These are phyloP conservation scores for Spirogloea muscicola DNA, from an alignment of 139 green algal genomes.

Conservation along the genomic window DNA sequence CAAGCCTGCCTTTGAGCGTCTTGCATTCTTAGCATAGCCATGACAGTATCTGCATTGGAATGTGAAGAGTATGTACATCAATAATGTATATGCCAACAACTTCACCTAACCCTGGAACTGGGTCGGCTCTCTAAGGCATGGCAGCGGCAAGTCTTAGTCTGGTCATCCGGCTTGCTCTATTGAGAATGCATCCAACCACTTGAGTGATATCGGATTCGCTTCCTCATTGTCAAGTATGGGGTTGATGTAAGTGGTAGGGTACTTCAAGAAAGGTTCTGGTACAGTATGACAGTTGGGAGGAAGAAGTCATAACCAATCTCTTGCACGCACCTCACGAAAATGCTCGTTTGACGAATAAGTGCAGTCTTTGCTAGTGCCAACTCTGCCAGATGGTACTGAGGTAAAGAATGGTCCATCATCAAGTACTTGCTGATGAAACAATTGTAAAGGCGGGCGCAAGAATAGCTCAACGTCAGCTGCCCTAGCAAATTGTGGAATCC, in stretches of 20 bases:
- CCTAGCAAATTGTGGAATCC: constrained; percentile 82
- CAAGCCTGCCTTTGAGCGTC: background rate
- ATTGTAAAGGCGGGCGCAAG: constrained; percentile 64
- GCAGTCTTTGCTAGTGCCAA: constrained; percentile 70
- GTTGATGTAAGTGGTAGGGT: background rate
- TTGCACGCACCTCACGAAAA: constrained; percentile 61
- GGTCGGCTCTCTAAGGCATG: no score
- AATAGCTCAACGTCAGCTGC: constrained; percentile 84
- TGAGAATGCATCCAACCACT: background rate
- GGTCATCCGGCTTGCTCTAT: background rate
- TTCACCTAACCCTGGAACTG: no score
- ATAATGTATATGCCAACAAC: background rate
- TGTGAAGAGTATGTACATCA: background rate
- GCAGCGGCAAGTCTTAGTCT: no score
- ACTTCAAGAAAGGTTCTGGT: background rate
- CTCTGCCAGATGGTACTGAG: constrained; percentile 82
- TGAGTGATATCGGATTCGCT: no score
- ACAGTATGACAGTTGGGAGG: background rate
- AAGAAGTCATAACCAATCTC: no score
- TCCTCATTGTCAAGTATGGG: background rate
- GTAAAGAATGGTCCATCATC: constrained; percentile 85
- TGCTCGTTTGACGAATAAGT: constrained; percentile 84
- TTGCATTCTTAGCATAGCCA: background rate
- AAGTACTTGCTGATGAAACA: constrained; percentile 74
- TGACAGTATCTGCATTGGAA: background rate